Conservation (phyloP, 2,329 filamentous ascomycete species). For the Esteya vermicola region DNA sequence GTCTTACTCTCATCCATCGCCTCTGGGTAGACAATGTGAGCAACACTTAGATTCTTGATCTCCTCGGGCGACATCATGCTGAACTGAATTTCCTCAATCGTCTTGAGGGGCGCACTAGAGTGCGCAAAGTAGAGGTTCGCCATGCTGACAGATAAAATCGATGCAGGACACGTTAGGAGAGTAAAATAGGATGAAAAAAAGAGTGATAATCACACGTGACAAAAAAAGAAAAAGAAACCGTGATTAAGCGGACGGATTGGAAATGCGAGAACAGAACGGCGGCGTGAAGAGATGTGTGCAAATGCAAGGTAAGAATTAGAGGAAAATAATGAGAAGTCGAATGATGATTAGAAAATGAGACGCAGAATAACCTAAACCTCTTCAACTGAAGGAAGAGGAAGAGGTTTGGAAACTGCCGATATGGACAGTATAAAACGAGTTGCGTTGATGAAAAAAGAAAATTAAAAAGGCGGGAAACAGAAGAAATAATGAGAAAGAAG, state of each 20-base stretch:
- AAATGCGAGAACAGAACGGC: too few relatives aligned
- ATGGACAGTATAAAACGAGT: not conserved
- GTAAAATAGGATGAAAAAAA: not conserved
- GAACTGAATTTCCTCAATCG: slow-evolving; percentile 98
- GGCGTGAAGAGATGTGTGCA: too few relatives aligned
- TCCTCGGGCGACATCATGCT: slow-evolving; percentile 95
- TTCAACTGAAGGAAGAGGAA: not conserved
- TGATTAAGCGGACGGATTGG: too few relatives aligned
- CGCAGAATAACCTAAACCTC: too few relatives aligned
- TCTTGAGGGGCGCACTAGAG: slow-evolving; percentile 91
- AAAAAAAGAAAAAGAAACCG: too few relatives aligned
- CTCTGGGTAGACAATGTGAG: slow-evolving; percentile 93
- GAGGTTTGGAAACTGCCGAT: not conserved
- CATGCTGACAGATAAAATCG: slow-evolving; percentile 47
- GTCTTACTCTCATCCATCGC: slow-evolving; percentile 96
- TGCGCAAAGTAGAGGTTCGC: slow-evolving; percentile 82
- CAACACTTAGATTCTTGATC: slow-evolving; percentile 97
- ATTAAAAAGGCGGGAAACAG: not conserved
- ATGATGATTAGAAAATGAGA: too few relatives aligned
- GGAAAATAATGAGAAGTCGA: too few relatives aligned
- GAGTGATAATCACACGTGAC: too few relatives aligned
- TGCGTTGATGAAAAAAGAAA: not conserved
- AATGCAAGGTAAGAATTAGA: too few relatives aligned
- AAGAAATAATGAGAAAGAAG: not conserved
- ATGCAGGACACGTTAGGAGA: not conserved